These are phyloP conservation scores for Termitomyces sp. DNA, from an alignment of 768 basidiomycete species.

Conservation along the genomic window DNA sequence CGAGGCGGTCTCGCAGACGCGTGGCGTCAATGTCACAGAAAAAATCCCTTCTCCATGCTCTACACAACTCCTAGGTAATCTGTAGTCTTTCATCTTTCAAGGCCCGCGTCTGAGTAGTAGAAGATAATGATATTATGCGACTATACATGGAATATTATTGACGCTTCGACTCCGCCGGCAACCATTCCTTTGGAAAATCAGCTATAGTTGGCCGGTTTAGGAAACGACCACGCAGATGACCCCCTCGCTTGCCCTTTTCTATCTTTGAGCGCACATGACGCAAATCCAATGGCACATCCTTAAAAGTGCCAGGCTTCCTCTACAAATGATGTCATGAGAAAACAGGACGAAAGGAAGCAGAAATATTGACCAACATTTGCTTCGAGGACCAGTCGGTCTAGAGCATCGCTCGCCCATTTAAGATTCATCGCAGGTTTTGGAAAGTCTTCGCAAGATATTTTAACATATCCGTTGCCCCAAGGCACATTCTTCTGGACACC, in stretches of 20 bases:
- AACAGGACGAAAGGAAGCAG: not conserved
- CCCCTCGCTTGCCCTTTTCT: constrained; percentile 69
- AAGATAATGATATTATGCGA: constrained; percentile 1
- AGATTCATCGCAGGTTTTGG: constrained; percentile 80
- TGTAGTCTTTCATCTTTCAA: not conserved
- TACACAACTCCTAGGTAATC: not conserved
- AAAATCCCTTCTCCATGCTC: constrained; percentile 16
- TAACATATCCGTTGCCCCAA: constrained; percentile 76
- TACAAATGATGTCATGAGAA: constrained; percentile 17
- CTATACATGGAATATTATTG: not conserved
- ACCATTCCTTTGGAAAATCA: constrained; percentile 87
- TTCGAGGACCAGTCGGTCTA: constrained; percentile 73
- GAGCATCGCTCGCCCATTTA: constrained; percentile 87
- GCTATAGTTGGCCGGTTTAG: constrained; percentile 57
- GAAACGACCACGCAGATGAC: constrained; percentile 52
- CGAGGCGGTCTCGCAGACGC: not conserved
- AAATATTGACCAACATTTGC: constrained; percentile 66
- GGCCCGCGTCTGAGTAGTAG: not conserved
- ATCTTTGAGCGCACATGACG: constrained; percentile 74
- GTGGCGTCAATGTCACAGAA: constrained; percentile 8
- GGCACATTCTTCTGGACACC: constrained; percentile 46
- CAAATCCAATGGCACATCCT: constrained; percentile 72
- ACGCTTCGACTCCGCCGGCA: constrained; percentile 33
- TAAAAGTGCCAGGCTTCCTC: constrained; percentile 41
- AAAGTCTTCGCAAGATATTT: constrained; percentile 89